Conservation (phyloP, 2,329 filamentous ascomycete genomes). For the Epichloe brachyelytri region DNA sequence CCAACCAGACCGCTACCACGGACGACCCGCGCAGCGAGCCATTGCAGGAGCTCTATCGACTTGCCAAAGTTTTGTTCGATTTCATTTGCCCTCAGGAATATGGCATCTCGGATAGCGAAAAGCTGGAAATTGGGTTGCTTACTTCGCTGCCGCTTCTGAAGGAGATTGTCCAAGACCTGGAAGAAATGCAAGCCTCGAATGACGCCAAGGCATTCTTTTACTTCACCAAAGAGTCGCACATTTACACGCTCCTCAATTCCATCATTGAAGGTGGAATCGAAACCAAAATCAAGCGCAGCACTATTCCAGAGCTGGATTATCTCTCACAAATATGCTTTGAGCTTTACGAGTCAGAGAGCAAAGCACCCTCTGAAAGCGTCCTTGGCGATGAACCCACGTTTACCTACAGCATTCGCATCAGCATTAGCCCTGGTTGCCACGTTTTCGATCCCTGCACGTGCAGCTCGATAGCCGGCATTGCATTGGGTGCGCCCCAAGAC, state of each 20-base stretch:
- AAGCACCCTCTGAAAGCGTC: conserved; percentile 28
- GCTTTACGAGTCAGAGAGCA: conserved; percentile 87
- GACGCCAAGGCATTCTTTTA: conserved; percentile 96
- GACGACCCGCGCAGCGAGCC: conserved; percentile 76
- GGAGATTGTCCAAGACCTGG: conserved; percentile 92
- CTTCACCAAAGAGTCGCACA: conserved; percentile 98
- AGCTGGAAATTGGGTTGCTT: conserved; percentile 93
- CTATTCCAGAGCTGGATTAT: conserved; percentile 94
- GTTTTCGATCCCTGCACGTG: conserved; percentile 90
- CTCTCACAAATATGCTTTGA: conserved; percentile 97
- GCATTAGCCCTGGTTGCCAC: conserved; percentile 89
- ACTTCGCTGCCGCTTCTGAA: conserved; percentile 88
- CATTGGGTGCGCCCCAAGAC: conserved; percentile 83
- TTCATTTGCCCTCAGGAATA: conserved; percentile 99
- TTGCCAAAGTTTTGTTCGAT: conserved; percentile 92
- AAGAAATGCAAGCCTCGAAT: conserved; percentile 90
- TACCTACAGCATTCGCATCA: conserved; percentile 92
- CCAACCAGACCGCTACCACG: conserved; percentile 54
- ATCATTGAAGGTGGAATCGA: conserved; percentile 94
- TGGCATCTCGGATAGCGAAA: conserved; percentile 88
- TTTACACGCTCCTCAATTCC: conserved; percentile 95
- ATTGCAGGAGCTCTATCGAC: conserved; percentile 80
- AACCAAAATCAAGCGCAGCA: conserved; percentile 90
- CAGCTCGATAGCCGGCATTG: conserved; percentile 93
- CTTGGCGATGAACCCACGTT: conserved; percentile 53